A percentile compares a stretch with the other conserved stretches of the same genome.
Evolutionary conservation across 169 alveolate genomes (phyloP).

Genomic region (Plasmodium vinckei): DNA sequence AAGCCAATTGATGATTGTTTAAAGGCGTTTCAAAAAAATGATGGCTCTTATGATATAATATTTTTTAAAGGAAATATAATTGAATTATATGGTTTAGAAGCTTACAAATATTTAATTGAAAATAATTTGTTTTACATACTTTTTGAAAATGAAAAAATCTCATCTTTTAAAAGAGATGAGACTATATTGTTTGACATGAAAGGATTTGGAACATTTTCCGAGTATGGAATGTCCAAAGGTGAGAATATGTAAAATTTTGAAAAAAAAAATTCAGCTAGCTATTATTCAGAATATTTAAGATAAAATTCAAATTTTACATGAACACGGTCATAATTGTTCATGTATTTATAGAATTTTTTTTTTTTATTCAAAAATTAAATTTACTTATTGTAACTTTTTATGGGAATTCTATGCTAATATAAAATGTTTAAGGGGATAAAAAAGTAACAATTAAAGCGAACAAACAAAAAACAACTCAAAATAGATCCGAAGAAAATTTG

Average conservation of each 20-base stretch:
- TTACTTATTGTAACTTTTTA: too few species aligned
- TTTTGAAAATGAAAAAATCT: slow-evolving; percentile 61
- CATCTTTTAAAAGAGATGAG: slow-evolving; percentile 62
- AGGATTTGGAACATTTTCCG: slow-evolving; percentile 73
- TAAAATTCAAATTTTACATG: too few species aligned
- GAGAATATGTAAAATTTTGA: not conserved
- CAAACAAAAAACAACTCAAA: too few species aligned
- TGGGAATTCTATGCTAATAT: too few species aligned
- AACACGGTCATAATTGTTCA: too few species aligned
- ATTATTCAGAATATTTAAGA: too few species aligned
- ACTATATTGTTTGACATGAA: slow-evolving; percentile 59
- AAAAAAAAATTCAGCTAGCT: too few species aligned
- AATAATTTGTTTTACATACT: slow-evolving; percentile 45
- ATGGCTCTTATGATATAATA: slow-evolving; percentile 63
- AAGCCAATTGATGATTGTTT: slow-evolving; percentile 62
- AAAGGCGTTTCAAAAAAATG: slow-evolving; percentile 72
- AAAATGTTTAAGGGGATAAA: too few species aligned
- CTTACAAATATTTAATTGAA: slow-evolving; percentile 59
- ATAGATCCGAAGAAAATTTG: too few species aligned
- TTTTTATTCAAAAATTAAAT: too few species aligned
- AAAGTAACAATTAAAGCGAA: too few species aligned
- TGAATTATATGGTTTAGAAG: slow-evolving; percentile 67
- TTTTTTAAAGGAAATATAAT: slow-evolving; percentile 72
- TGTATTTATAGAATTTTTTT: too few species aligned
- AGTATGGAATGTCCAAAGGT: slow-evolving; percentile 55